These are phyloP conservation scores for Sporobolomyces pararoseus DNA, from an alignment of 768 basidiomycete genomes.

Conservation along the genomic window DNA sequence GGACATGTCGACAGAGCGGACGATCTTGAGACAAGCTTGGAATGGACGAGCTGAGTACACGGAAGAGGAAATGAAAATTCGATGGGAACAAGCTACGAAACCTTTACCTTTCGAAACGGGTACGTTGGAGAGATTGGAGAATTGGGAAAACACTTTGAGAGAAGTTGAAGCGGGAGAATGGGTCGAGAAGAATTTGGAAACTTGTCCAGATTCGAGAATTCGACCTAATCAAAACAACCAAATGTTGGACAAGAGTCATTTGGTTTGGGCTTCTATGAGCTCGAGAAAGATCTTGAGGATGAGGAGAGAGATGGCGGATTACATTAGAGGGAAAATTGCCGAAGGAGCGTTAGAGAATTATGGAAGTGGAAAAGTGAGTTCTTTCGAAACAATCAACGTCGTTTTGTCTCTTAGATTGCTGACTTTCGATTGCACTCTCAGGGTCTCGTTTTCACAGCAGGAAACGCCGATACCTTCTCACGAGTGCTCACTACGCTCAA, in stretches of 20 bases:
- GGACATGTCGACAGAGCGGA: neutral
- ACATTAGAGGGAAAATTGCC: constrained; percentile 2
- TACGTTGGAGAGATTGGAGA: neutral
- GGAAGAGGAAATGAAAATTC: neutral
- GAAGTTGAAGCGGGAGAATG: constrained; percentile 29
- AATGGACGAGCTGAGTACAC: neutral
- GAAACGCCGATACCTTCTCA: constrained; percentile 49
- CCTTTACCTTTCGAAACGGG: neutral
- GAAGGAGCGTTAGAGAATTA: constrained; percentile 24
- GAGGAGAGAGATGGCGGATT: constrained; percentile 10
- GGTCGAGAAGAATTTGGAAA: constrained; percentile 24
- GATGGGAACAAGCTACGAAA: neutral
- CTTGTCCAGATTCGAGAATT: constrained; percentile 26
- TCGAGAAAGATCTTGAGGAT: neutral
- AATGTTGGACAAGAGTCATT: constrained; percentile 14
- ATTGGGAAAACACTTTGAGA: constrained; percentile 27
- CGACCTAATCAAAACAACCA: constrained; percentile 28
- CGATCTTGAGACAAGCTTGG: too few species aligned
- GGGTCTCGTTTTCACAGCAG: constrained; percentile 49
- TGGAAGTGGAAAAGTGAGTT: constrained; percentile 15
- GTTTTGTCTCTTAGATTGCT: neutral
- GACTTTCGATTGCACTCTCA: neutral
- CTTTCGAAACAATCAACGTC: neutral
- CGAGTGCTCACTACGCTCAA: constrained; percentile 44
- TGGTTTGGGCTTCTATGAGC: constrained; percentile 16